These are phyloP conservation scores for Vitis rotundifolia DNA, from an alignment of 164 flowering plant genomes.

Conservation along the genomic window DNA sequence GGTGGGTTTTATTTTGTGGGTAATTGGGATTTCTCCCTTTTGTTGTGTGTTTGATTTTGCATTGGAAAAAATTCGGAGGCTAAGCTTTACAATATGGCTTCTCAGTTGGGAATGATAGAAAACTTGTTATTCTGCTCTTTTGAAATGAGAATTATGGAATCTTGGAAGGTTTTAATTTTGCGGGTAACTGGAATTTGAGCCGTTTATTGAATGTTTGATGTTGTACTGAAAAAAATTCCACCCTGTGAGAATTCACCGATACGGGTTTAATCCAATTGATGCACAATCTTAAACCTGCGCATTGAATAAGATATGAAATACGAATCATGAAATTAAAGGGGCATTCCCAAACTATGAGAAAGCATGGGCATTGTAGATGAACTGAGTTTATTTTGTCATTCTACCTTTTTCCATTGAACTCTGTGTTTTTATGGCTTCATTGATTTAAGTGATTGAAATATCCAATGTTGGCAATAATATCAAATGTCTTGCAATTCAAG, in stretches of 20 bases:
- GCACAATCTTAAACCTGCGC: too few relatives aligned
- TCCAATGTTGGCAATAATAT: slow-evolving; percentile 1
- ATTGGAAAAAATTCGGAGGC: too few relatives aligned
- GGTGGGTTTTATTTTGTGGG: too few relatives aligned
- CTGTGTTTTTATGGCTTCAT: not conserved
- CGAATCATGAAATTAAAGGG: too few relatives aligned
- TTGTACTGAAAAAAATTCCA: too few relatives aligned
- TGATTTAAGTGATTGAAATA: not conserved
- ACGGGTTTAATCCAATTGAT: not conserved
- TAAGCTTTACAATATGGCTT: too few relatives aligned
- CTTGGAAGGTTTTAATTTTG: not conserved
- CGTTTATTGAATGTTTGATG: too few relatives aligned
- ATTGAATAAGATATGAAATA: too few relatives aligned
- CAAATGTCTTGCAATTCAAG: slow-evolving; percentile 33
- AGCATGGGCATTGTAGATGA: too few relatives aligned
- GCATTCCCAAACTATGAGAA: too few relatives aligned
- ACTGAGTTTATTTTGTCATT: not conserved
- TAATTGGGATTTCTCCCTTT: not conserved
- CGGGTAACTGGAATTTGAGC: not conserved
- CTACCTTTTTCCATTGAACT: not conserved
- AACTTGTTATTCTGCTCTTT: not conserved
- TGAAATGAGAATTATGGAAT: not conserved
- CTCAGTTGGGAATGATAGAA: too few relatives aligned
- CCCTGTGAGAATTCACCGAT: too few relatives aligned
- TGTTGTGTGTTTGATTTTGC: not conserved